These are phyloP conservation scores for Hypoxylon sp. DNA, from an alignment of 2,329 filamentous ascomycete genomes.

Conservation along the genomic window DNA sequence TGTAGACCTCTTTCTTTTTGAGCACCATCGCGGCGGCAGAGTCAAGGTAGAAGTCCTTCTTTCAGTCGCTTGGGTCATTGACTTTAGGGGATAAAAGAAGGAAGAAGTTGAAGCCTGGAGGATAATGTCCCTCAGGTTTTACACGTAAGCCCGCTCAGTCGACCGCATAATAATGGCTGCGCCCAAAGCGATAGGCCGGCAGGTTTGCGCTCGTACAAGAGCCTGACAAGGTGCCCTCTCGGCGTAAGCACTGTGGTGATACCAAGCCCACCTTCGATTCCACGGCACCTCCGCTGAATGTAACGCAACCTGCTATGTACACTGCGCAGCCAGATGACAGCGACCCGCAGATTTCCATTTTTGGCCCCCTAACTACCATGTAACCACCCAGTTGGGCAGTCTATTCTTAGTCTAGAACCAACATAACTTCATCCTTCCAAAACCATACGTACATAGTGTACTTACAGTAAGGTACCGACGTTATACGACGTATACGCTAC, in stretches of 20 bases:
- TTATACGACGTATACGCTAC: too few species aligned
- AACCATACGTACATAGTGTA: slow-evolving; percentile 10
- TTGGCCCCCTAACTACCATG: slow-evolving; percentile 19
- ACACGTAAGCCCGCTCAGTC: slow-evolving; percentile 39
- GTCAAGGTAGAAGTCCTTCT: slow-evolving; percentile 6
- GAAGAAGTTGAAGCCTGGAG: slow-evolving; percentile 17
- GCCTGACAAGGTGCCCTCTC: slow-evolving; percentile 13
- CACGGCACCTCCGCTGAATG: slow-evolving; percentile 30
- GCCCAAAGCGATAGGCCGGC: slow-evolving; percentile 30
- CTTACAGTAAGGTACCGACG: background rate
- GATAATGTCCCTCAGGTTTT: slow-evolving; percentile 26
- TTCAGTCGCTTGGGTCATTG: slow-evolving; percentile 5
- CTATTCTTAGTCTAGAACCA: slow-evolving; percentile 37
- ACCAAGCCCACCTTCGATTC: slow-evolving; percentile 22
- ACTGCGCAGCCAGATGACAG: background rate
- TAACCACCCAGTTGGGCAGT: background rate
- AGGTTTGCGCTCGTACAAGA: slow-evolving; percentile 32
- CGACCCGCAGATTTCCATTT: slow-evolving; percentile 10
- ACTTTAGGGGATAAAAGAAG: slow-evolving; percentile 22
- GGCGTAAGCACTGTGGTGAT: slow-evolving; percentile 35
- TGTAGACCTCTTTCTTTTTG: slow-evolving; percentile 74
- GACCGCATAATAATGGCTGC: slow-evolving; percentile 29
- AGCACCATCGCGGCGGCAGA: slow-evolving; percentile 58
- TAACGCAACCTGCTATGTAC: slow-evolving; percentile 11
- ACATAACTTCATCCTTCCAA: slow-evolving; percentile 13